A percentile compares a stretch with the other conserved stretches of the same genome.
Evolutionary conservation across 768 basidiomycete species (phyloP).

Genomic region (Obba rivulosa): DNA sequence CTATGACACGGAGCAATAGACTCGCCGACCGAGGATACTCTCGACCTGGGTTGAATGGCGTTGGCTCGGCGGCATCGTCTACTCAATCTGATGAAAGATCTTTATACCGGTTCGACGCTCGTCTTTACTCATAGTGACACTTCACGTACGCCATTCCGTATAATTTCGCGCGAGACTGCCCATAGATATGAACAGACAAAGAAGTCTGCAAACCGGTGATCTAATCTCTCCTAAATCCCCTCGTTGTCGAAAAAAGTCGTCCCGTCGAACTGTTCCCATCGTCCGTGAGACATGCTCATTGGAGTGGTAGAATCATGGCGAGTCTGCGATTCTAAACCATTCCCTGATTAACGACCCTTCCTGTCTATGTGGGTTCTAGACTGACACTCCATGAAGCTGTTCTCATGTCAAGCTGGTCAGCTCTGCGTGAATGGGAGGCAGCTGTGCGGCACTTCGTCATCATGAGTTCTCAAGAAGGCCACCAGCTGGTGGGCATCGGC

Average conservation of each 20-base stretch:
- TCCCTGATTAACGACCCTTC: not conserved
- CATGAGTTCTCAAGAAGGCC: not conserved
- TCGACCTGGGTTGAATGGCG: no score
- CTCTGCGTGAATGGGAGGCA: no score
- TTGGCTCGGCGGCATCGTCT: no score
- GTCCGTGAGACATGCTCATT: constrained; percentile 12
- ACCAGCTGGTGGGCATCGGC: constrained; percentile 8
- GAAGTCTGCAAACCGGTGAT: constrained; percentile 9
- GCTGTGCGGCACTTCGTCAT: no score
- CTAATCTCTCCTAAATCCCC: not conserved
- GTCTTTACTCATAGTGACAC: constrained; percentile 50
- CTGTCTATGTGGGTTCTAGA: no score
- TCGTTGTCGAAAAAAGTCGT: not conserved
- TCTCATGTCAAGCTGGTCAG: no score
- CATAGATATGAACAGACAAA: constrained; percentile 2
- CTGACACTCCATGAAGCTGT: no score
- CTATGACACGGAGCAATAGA: no score
- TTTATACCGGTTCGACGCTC: constrained; percentile 34
- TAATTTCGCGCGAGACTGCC: not conserved
- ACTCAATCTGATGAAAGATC: not conserved
- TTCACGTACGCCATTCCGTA: not conserved
- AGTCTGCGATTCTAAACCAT: constrained; percentile 4
- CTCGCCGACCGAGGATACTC: no score
- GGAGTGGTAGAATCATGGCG: constrained; percentile 12
- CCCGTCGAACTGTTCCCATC: not conserved